Percentiles rank a stretch among this genome's conserved stretches.
These are phyloP conservation scores for Cladophialophora psammophila DNA, from an alignment of 2,329 filamentous ascomycete species.

Conservation along the genomic window DNA sequence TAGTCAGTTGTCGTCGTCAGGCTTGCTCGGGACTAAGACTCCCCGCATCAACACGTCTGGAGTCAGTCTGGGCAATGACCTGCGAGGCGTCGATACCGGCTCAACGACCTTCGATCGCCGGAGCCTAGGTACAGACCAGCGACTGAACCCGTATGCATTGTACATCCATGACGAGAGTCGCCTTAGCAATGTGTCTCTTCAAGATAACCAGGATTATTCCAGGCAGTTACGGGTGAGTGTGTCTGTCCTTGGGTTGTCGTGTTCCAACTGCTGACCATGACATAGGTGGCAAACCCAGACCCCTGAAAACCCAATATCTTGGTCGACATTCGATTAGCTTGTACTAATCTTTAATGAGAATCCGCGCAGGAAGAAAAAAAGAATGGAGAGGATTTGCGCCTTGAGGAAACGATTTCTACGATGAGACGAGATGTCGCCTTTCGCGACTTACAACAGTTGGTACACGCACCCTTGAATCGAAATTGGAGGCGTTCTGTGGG, in stretches of 20 bases:
- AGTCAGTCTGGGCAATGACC: conserved; percentile 27
- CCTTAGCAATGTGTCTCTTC: conserved; percentile 54
- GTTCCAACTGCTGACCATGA: conserved; percentile 22
- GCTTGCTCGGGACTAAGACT: conserved; percentile 36
- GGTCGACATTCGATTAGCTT: not conserved
- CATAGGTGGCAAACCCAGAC: conserved; percentile 40
- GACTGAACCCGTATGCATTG: conserved; percentile 52
- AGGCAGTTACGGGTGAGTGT: conserved; percentile 44
- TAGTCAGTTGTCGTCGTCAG: conserved; percentile 42
- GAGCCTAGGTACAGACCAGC: conserved; percentile 49
- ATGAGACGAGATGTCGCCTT: conserved; percentile 32
- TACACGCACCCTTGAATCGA: conserved; percentile 15
- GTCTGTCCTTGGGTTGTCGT: not conserved
- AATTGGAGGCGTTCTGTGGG: conserved; percentile 22
- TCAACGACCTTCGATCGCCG: conserved; percentile 35
- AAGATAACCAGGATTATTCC: conserved; percentile 58
- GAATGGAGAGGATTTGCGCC: conserved; percentile 6
- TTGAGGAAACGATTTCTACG: conserved; percentile 31
- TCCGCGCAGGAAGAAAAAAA: not conserved
- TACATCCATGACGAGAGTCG: conserved; percentile 52
- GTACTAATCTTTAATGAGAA: conserved; percentile 24
- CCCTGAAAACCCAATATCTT: conserved; percentile 21
- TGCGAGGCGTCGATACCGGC: conserved; percentile 29
- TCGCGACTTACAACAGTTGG: conserved; percentile 26
- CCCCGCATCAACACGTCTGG: conserved; percentile 38